A percentile compares a stretch with the other conserved stretches of the same genome.
Evolutionary conservation across 352 stramenopile species (phyloP).

Genomic region (Pythium graminicola): DNA sequence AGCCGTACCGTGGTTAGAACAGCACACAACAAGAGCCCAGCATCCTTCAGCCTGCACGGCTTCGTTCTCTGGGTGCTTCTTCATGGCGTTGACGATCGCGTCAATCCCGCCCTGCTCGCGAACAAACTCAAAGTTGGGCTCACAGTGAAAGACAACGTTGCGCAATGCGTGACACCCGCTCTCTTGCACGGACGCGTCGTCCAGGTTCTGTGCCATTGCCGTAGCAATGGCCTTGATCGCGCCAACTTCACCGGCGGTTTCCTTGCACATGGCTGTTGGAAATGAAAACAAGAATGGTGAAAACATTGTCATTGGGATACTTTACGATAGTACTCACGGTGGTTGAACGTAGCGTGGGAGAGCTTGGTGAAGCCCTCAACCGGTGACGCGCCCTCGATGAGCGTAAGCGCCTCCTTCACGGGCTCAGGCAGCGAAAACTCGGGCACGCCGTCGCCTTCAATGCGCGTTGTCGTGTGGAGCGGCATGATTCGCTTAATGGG

Average conservation of each 20-base stretch:
- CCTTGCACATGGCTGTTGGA: slow-evolving; percentile 52
- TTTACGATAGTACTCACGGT: slow-evolving; percentile 39
- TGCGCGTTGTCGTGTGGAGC: slow-evolving; percentile 43
- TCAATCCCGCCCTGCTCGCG: slow-evolving; percentile 56
- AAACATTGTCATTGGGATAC: too few relatives aligned
- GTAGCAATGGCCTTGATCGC: slow-evolving; percentile 53
- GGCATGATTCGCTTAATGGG: slow-evolving; percentile 13
- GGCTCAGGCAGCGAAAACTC: slow-evolving; percentile 31
- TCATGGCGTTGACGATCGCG: slow-evolving; percentile 56
- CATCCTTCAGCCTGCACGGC: slow-evolving; percentile 62
- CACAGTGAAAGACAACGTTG: slow-evolving; percentile 71
- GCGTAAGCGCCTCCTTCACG: slow-evolving; percentile 51
- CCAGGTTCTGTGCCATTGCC: slow-evolving; percentile 58
- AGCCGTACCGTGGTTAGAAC: slow-evolving; percentile 57
- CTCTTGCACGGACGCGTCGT: slow-evolving; percentile 56
- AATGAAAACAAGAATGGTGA: neutral
- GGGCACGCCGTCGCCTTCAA: slow-evolving; percentile 37
- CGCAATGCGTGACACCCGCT: slow-evolving; percentile 70
- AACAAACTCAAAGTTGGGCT: slow-evolving; percentile 52
- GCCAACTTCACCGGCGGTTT: slow-evolving; percentile 45
- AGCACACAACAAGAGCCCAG: slow-evolving; percentile 76
- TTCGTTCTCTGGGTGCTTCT: slow-evolving; percentile 54
- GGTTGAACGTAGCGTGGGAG: slow-evolving; percentile 71
- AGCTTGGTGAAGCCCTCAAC: slow-evolving; percentile 64
- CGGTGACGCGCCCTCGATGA: slow-evolving; percentile 54